Percentiles rank a stretch among this genome's conserved stretches.
Conservation (phyloP, 2,329 filamentous ascomycete genomes). For the Coniochaeta sp. region DNA sequence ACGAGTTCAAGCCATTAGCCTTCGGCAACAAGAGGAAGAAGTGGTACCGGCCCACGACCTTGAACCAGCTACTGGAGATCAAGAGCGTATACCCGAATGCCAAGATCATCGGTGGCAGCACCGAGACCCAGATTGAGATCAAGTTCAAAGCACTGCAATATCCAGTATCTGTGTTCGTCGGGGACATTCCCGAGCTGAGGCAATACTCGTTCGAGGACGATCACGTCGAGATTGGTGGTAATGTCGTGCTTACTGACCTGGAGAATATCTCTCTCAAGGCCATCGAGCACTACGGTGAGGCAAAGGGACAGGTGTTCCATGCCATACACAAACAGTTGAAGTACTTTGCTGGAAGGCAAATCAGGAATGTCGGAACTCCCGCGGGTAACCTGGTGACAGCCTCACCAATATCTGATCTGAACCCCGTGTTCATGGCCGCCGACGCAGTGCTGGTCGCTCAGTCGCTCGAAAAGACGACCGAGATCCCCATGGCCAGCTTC, state of each 20-base stretch:
- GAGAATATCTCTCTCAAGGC: slow-evolving; percentile 78
- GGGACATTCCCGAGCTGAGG: slow-evolving; percentile 83
- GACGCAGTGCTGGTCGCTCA: slow-evolving; percentile 77
- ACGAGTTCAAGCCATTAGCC: slow-evolving; percentile 71
- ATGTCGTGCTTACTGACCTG: slow-evolving; percentile 85
- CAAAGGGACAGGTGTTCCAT: slow-evolving; percentile 70
- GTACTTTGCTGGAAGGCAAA: slow-evolving; percentile 92
- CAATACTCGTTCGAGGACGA: slow-evolving; percentile 75
- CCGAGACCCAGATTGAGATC: slow-evolving; percentile 96
- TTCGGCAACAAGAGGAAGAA: slow-evolving; percentile 93
- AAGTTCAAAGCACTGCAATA: slow-evolving; percentile 97
- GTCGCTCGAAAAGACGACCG: slow-evolving; percentile 61
- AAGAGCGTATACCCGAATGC: slow-evolving; percentile 78
- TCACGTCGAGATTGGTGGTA: slow-evolving; percentile 85
- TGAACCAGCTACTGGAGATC: slow-evolving; percentile 85
- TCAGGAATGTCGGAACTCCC: slow-evolving; percentile 94
- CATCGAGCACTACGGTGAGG: slow-evolving; percentile 66
- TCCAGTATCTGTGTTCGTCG: slow-evolving; percentile 81
- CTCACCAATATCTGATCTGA: slow-evolving; percentile 92
- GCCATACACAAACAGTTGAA: slow-evolving; percentile 89
- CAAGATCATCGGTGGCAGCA: slow-evolving; percentile 93
- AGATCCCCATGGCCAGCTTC: slow-evolving; percentile 88
- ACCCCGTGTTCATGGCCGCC: slow-evolving; percentile 85
- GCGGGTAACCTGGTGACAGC: slow-evolving; percentile 92
- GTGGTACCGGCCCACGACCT: slow-evolving; percentile 85